phyloP scores from a whole-genome alignment of 2,329 filamentous ascomycete genomes.

The Rachicladosporium sp. region DNA sequence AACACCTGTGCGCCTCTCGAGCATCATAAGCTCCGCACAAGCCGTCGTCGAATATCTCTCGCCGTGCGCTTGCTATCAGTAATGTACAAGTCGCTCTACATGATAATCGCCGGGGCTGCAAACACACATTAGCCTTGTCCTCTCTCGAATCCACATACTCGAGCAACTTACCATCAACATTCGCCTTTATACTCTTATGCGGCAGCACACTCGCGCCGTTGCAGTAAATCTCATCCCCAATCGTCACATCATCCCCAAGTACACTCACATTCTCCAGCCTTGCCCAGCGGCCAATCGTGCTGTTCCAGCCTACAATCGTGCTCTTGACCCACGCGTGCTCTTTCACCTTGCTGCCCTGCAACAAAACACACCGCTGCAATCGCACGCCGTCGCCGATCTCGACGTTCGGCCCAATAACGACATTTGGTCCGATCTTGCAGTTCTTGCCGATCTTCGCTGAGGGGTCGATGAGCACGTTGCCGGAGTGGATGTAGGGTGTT shows the following conservation, averaged over 20 bases:
- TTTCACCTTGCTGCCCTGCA: constrained; percentile 87
- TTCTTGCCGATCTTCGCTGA: constrained; percentile 95
- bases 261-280: constrained; percentile 97
- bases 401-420: constrained; percentile 87
- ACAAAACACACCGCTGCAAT: constrained; percentile 81
- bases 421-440: constrained; percentile 94
- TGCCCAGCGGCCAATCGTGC: constrained; percentile 87
- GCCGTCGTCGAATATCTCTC: too few relatives aligned
- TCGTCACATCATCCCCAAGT: constrained; percentile 91
- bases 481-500: constrained; percentile 75
- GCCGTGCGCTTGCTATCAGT: too few relatives aligned
- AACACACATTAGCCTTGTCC: not conserved
- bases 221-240: constrained; percentile 96
- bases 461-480: constrained; percentile 91
- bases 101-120: constrained; percentile 10
- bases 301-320: constrained; percentile 98
- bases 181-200: constrained; percentile 98
- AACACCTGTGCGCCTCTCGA: too few relatives aligned
- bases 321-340: constrained; percentile 99
- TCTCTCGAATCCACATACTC: not conserved
- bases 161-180: constrained; percentile 61
- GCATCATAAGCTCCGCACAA: too few relatives aligned
- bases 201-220: constrained; percentile 82
- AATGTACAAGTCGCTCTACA: constrained; percentile 1
- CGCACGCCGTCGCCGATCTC: constrained; percentile 88